These are phyloP conservation scores for Litsea cubeba DNA, from an alignment of 164 flowering plant species.

Conservation along the genomic window DNA sequence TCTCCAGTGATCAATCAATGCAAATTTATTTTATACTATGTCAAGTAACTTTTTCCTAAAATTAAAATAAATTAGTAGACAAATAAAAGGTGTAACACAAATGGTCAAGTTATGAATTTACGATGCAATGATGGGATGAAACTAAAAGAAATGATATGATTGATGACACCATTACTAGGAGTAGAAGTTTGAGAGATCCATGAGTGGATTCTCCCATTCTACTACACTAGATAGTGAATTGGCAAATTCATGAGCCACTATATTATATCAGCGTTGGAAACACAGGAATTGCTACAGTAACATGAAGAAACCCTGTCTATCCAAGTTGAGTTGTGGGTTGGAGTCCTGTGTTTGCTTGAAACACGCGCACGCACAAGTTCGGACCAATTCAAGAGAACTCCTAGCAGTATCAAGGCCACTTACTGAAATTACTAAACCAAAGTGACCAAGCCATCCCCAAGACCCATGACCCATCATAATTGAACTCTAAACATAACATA, in stretches of 20 bases:
- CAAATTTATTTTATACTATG: neutral
- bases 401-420: neutral
- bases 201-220: too few relatives aligned
- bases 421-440: neutral
- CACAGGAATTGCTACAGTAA: too few relatives aligned
- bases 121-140: neutral
- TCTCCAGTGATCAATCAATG: neutral
- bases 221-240: too few relatives aligned
- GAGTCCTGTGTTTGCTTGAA: neutral
- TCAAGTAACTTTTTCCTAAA: neutral
- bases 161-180: neutral
- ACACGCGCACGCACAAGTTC: neutral
- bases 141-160: neutral
- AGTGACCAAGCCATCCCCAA: neutral
- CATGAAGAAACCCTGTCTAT: too few relatives aligned
- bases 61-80: neutral
- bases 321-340: too few relatives aligned
- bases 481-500: neutral
- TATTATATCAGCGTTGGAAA: too few relatives aligned
- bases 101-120: neutral
- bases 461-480: neutral
- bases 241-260: too few relatives aligned
- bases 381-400: neutral
- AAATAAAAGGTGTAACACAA: neutral
- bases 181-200: neutral